A percentile compares a stretch with the other conserved stretches of the same genome.
These are phyloP conservation scores for Mycena alexandri DNA, from an alignment of 768 basidiomycete genomes.

Conservation along the genomic window DNA sequence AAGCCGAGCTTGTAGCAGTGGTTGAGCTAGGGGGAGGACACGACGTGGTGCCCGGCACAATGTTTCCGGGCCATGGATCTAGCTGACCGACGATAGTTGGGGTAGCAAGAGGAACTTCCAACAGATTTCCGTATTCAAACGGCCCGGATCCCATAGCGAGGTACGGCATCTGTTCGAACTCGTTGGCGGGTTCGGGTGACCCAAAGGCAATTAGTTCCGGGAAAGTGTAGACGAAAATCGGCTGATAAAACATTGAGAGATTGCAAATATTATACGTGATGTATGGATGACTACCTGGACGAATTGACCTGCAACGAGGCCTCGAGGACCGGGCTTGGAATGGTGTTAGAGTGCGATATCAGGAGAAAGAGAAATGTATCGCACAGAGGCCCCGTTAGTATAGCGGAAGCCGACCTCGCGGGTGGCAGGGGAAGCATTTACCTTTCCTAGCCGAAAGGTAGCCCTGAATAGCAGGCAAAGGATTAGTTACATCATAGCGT, in stretches of 20 bases:
- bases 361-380: background rate
- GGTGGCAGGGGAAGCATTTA: slow-evolving; percentile 30
- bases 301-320: slow-evolving; percentile 37
- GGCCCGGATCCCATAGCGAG: slow-evolving; percentile 36
- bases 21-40: background rate
- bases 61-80: slow-evolving; percentile 33
- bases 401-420: slow-evolving; percentile 36
- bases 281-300: slow-evolving; percentile 1
- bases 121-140: slow-evolving; percentile 35
- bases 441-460: no score
- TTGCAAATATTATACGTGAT: no score
- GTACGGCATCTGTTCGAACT: slow-evolving; percentile 37
- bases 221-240: slow-evolving; percentile 31
- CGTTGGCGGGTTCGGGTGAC: background rate
- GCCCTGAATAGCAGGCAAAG: no score
- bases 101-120: slow-evolving; percentile 22
- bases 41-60: background rate
- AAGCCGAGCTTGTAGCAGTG: background rate
- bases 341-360: background rate
- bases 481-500: no score
- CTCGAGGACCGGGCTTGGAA: background rate
- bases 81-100: slow-evolving; percentile 38
- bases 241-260: background rate
- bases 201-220: slow-evolving; percentile 37
- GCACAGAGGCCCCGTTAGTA: background rate